A percentile compares a stretch with the other conserved stretches of the same genome.
These are phyloP conservation scores for Backusella liffmaniae DNA, from an alignment of 192 early-diverging fungal species.

Conservation along the genomic window DNA sequence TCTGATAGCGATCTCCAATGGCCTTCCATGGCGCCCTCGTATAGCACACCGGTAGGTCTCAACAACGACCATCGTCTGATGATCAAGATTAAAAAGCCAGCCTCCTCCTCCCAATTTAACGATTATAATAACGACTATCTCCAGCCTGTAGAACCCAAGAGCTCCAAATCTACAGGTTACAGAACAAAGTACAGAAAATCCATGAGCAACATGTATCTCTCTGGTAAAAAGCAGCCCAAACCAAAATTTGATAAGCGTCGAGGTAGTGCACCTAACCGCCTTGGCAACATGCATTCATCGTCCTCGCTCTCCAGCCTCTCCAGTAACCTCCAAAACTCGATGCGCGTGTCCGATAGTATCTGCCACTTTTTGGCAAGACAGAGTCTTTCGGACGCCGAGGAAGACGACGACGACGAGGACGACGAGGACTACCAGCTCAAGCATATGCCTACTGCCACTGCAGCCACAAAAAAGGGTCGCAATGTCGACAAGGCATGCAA, in stretches of 20 bases:
- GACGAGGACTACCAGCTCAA: constrained; percentile 17
- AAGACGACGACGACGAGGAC: constrained; percentile 23
- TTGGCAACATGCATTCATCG: constrained; percentile 9
- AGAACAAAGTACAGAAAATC: constrained; percentile 21
- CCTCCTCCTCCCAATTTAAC: background rate
- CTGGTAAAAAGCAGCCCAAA: constrained; percentile 6
- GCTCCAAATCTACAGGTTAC: constrained; percentile 7
- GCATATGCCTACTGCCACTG: background rate
- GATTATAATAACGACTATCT: background rate
- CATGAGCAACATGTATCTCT: constrained; percentile 10
- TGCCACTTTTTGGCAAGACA: constrained; percentile 7
- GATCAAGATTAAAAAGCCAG: constrained; percentile 23
- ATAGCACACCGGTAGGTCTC: background rate
- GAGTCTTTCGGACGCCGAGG: constrained; percentile 10
- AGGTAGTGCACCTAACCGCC: constrained; percentile 11
- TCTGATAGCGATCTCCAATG: constrained; percentile 9
- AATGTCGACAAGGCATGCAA: constrained; percentile 44
- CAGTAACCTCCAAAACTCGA: constrained; percentile 5
- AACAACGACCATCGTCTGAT: constrained; percentile 2
- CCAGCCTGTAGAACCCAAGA: background rate
- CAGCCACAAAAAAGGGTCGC: constrained; percentile 23
- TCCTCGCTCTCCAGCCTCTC: constrained; percentile 17
- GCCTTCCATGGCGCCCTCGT: background rate
- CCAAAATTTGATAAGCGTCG: background rate
- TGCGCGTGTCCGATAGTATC: constrained; percentile 18